Percentiles rank a stretch among this genome's conserved stretches.
Conservation (phyloP, 1,284 basidiomycete species). For the Cyathus olla region DNA sequence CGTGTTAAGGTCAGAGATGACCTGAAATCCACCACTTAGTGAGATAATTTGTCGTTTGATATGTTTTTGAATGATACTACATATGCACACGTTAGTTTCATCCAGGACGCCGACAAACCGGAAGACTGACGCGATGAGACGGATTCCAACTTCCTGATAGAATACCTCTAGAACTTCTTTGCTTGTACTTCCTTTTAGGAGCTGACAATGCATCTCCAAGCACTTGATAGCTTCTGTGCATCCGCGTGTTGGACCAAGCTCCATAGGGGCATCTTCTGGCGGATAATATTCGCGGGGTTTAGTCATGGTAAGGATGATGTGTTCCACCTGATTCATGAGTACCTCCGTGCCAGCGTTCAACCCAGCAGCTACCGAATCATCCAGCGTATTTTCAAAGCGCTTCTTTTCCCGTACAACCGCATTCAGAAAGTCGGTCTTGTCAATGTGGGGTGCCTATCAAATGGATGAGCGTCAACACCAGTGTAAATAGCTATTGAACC, state of each 20-base stretch:
- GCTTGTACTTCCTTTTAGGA: conserved; percentile 93
- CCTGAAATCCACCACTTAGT: conserved; percentile 92
- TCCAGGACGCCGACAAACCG: not conserved
- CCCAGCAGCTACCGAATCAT: conserved; percentile 93
- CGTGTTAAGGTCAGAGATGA: conserved; percentile 95
- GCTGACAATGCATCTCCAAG: conserved; percentile 89
- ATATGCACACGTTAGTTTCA: conserved; percentile 1
- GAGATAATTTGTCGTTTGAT: conserved; percentile 98
- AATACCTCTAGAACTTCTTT: conserved; percentile 98
- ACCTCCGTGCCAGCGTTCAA: conserved; percentile 96
- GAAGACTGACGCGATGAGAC: conserved; percentile 82
- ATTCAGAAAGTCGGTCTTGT: conserved; percentile 94
- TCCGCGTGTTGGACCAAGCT: conserved; percentile 87
- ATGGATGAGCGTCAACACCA: conserved; percentile 3
- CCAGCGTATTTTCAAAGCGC: conserved; percentile 90
- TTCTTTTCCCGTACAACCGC: conserved; percentile 96
- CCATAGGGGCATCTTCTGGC: conserved; percentile 78
- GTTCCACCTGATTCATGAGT: conserved; percentile 96
- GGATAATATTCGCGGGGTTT: conserved; percentile 93
- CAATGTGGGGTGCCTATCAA: conserved; percentile 83
- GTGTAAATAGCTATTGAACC: not conserved
- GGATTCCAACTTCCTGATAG: conserved; percentile 95
- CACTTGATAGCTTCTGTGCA: conserved; percentile 90
- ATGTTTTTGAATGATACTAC: conserved; percentile 94
- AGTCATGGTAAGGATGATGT: conserved; percentile 89